phyloP scores from a whole-genome alignment of 2,329 filamentous ascomycete species.

The Penicillium sp. region DNA sequence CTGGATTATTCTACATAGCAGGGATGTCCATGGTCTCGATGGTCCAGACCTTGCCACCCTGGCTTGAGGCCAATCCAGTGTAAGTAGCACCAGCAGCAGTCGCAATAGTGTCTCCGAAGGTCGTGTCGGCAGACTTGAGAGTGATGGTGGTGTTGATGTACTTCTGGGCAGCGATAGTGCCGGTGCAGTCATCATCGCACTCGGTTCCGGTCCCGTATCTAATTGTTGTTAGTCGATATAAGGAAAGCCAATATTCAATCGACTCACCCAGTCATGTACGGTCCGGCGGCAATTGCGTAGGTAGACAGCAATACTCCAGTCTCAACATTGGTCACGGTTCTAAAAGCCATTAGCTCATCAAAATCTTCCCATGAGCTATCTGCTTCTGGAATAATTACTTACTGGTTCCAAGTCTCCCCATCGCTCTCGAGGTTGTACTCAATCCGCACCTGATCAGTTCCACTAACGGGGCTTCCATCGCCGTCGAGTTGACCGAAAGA shows the following conservation, averaged over 20 bases:
- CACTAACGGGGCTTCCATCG: conserved; percentile 12
- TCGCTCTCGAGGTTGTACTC: conserved; percentile 26
- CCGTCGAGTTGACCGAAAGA: conserved; percentile 43
- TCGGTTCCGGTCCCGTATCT: conserved; percentile 44
- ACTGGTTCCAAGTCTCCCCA: conserved; percentile 33
- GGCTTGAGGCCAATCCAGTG: conserved; percentile 31
- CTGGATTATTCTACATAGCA: conserved; percentile 25
- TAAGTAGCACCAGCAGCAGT: conserved; percentile 35
- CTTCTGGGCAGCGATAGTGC: conserved; percentile 40
- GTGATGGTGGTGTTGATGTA: conserved; percentile 45
- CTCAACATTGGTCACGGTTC: conserved; percentile 37
- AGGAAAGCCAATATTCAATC: too few species aligned
- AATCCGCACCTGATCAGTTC: conserved; percentile 34
- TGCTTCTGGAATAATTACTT: background rate
- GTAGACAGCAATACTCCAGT: conserved; percentile 36
- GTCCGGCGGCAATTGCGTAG: conserved; percentile 37
- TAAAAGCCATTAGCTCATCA: conserved; percentile 2
- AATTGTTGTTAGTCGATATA: background rate
- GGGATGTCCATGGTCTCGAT: conserved; percentile 39
- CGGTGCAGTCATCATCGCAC: conserved; percentile 39
- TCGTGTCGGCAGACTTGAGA: conserved; percentile 31
- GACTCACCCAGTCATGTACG: conserved; percentile 36
- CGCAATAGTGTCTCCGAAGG: conserved; percentile 26
- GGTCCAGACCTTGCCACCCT: conserved; percentile 40
- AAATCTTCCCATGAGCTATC: background rate